Evolutionary conservation across 139 green algal genomes (phyloP).

Genomic region (Tetraselmis striata): DNA sequence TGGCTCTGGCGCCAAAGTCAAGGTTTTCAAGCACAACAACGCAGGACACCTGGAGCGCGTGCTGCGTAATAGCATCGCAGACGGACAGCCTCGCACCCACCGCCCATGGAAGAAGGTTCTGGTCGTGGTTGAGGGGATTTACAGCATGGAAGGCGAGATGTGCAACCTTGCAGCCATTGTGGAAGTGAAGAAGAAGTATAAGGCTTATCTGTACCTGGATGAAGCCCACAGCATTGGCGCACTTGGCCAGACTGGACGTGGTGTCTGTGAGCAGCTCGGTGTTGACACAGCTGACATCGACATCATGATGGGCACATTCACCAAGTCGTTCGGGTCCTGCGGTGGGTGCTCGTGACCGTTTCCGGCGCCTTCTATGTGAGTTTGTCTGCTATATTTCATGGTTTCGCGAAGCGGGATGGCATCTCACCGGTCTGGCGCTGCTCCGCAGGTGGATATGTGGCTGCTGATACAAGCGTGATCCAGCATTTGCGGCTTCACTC

Average conservation of each 20-base stretch:
- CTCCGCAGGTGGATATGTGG: background rate
- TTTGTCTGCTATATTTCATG: too few species aligned
- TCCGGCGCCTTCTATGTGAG: too few species aligned
- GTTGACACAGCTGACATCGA: conserved; percentile 86
- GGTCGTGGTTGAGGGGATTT: conserved; percentile 96
- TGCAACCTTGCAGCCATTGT: conserved; percentile 78
- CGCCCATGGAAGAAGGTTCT: conserved; percentile 94
- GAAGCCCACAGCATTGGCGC: conserved; percentile 98
- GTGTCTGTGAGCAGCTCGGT: conserved; percentile 81
- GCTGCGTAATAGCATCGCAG: conserved; percentile 71
- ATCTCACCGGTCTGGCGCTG: too few species aligned
- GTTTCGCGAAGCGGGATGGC: too few species aligned
- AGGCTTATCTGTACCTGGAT: conserved; percentile 96
- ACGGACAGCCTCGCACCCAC: conserved; percentile 86
- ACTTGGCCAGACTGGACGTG: conserved; percentile 69
- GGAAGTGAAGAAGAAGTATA: conserved; percentile 86
- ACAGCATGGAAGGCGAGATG: conserved; percentile 97
- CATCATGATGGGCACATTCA: conserved; percentile 99
- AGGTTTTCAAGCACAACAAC: conserved; percentile 89
- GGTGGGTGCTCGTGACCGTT: too few species aligned
- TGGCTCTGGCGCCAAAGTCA: conserved; percentile 75
- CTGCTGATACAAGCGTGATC: background rate
- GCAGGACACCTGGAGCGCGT: conserved; percentile 77
- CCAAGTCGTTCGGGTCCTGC: conserved; percentile 95
- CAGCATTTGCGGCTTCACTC: background rate